Evolutionary conservation across 768 basidiomycete species (phyloP), one percentile per base, ranked within the genome.

Genomic region (Leucocoprinus sp.): DNA sequence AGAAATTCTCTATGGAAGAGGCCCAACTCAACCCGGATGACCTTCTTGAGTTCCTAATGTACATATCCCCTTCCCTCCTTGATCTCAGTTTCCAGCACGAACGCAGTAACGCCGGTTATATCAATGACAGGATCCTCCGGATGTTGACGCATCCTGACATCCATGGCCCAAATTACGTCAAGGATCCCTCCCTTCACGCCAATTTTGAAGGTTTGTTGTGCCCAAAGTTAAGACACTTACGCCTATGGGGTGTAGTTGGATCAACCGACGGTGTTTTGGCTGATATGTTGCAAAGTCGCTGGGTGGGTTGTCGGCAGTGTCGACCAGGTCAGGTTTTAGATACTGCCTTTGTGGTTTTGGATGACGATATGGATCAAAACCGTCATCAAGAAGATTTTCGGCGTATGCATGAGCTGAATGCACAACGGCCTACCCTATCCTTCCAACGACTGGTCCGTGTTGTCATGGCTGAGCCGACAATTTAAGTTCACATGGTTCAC

Each of bases 211-310:
- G 41, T 9, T 22, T 43, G 29, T 35, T 59, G 15, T 54, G 54
- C 50, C 55, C 60, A 5, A 52, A 49, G 4, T 53, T 64, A 5
- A 48, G 45, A 21, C 42, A 49, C 28, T 44, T 64, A 17, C 54
- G 52, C 33, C 44, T 62, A 8, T 59, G 53, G 57, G 55, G 59
- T 19, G 60, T 57, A 26, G 51, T 60, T 1, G 40, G 45, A 0
- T 52, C 57, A 1, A 45, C 55, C 5, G 62, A 60, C 40, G 62
- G 60, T 1, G 48, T 56, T 1, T 49, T 64, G 5, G 56, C 59
- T 1, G 55, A 59, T 45, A 64, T 64, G 62, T 42, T 64, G 8
- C 50, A 57, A 43, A 61, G 59, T 15, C 47, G 57, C 11, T 60
- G 58, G 57, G 48, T 33, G 14, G 43, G 49, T 9, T 43, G 27